A percentile compares a stretch with the other conserved stretches of the same genome.
phyloP scores from a whole-genome alignment of 352 stramenopile species.

The Globisporangium ultimum region DNA sequence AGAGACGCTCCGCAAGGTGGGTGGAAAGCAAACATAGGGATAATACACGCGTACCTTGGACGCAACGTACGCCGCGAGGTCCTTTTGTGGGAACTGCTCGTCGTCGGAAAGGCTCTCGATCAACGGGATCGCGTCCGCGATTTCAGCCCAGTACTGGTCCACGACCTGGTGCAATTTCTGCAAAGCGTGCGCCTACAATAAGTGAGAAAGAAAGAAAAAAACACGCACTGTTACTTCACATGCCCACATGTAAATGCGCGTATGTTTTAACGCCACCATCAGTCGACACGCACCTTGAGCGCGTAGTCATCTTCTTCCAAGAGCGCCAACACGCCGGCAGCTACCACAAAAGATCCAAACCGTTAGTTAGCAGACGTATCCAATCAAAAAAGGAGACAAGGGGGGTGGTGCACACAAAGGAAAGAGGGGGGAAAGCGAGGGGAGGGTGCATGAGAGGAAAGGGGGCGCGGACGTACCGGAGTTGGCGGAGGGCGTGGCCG shows the following conservation, averaged over 20 bases:
- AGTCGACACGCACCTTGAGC: constrained; percentile 59
- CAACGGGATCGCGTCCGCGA: constrained; percentile 86
- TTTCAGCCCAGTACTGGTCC: constrained; percentile 94
- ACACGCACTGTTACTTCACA: too few species aligned
- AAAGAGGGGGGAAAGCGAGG: too few species aligned
- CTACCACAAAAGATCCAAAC: constrained; percentile 32
- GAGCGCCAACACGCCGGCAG: constrained; percentile 84
- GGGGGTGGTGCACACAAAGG: not conserved
- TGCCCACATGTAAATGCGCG: too few species aligned
- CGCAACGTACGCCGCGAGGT: constrained; percentile 90
- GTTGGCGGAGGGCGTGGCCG: constrained; percentile 10
- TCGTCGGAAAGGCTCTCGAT: constrained; percentile 95
- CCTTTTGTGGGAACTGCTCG: constrained; percentile 84
- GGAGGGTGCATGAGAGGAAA: not conserved
- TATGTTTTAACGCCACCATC: too few species aligned
- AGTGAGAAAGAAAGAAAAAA: constrained; percentile 13
- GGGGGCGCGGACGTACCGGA: constrained; percentile 6
- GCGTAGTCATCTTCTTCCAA: constrained; percentile 90
- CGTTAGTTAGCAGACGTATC: constrained; percentile 1
- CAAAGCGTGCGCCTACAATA: constrained; percentile 78
- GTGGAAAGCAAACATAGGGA: not conserved
- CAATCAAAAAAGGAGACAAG: not conserved
- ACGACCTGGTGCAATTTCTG: constrained; percentile 91
- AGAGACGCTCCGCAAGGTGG: not conserved
- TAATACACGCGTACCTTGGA: constrained; percentile 54